Base-by-base conservation (phyloP, 352 stramenopile genomes). In the Pythium volutum region DNA sequence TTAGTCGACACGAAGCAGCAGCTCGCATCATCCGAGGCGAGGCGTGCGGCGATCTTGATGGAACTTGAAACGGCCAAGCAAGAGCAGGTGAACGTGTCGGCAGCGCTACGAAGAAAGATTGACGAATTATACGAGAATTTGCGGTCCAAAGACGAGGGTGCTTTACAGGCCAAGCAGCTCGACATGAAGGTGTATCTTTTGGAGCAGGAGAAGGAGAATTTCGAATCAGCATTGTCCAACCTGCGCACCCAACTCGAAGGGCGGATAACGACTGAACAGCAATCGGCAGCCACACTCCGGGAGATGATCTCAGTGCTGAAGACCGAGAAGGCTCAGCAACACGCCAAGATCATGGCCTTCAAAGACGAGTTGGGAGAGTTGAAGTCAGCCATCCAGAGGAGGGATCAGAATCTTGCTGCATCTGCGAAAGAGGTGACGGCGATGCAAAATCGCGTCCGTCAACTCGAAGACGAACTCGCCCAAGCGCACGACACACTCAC, bases 41-140 rank as follows among this genome's bases (percentile, higher is more conserved):
- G 79, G 38, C 69, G 55, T 6, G 59, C 70, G 27, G 67, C 57
- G 1, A 45, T 74, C 1, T 27, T 42, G 15, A 66, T 79, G 18
- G 74, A 88, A 47, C 56, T 85, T 20, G 57, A 85, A n/a, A 65
- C 47, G 3, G 36, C 70, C 0, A 42, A 73, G 22, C 29, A 58
- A 18, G 67, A 76, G 7, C 67, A 67, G 20, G 41, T 60, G 3
- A 71, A 76, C 12, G 26, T 67, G 41, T 62, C 59, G 11, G 61
- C 61, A 3, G 56, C 54, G 9, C 52, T 87, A 25, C 84, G 77
- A 10, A 66, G 69, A 7, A 81, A 82, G 52, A 74, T 88, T 45
- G 75, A 88, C 49, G 79, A 84, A 11, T 43, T 88, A 39, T 86
- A 86, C 29, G 60, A 69, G 20, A 67, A 87, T 11, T 57, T 90